Conservation (phyloP, 2,329 filamentous ascomycete genomes). For the Coniochaeta sp. region DNA sequence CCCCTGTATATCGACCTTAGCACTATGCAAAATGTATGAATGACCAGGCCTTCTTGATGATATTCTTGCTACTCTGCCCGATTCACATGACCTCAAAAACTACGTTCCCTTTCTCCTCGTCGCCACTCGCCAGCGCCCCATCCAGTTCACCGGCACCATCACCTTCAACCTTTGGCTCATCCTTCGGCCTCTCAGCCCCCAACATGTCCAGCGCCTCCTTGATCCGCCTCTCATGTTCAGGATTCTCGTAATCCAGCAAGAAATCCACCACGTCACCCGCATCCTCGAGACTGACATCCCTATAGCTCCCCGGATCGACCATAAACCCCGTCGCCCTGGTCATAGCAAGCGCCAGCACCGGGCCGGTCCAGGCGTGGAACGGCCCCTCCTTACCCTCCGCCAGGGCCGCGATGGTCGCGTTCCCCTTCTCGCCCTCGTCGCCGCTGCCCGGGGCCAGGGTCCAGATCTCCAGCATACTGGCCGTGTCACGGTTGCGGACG, state of each 20-base stretch:
- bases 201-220: conserved; percentile 2
- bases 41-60: background rate
- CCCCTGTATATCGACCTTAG: background rate
- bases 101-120: background rate
- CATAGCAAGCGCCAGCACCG: conserved; percentile 7
- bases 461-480: conserved; percentile 8
- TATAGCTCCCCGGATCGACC: conserved; percentile 6
- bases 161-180: background rate
- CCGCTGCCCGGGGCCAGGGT: background rate
- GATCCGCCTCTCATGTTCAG: background rate
- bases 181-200: background rate
- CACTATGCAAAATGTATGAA: background rate
- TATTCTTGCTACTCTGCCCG: too few species aligned
- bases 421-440: background rate
- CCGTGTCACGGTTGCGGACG: conserved; percentile 3
- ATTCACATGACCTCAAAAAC: background rate
- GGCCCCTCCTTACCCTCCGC: background rate
- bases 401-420: background rate
- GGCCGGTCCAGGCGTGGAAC: conserved; percentile 3
- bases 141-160: background rate
- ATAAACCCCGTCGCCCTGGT: conserved; percentile 7
- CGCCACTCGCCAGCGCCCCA: background rate
- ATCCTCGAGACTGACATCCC: background rate
- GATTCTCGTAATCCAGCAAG: conserved; percentile 5
- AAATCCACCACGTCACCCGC: conserved; percentile 6